Evolutionary conservation across 2,329 filamentous ascomycete species (phyloP), one percentile per base, ranked within the genome.

Genomic region (Lachnellula hyalina): DNA sequence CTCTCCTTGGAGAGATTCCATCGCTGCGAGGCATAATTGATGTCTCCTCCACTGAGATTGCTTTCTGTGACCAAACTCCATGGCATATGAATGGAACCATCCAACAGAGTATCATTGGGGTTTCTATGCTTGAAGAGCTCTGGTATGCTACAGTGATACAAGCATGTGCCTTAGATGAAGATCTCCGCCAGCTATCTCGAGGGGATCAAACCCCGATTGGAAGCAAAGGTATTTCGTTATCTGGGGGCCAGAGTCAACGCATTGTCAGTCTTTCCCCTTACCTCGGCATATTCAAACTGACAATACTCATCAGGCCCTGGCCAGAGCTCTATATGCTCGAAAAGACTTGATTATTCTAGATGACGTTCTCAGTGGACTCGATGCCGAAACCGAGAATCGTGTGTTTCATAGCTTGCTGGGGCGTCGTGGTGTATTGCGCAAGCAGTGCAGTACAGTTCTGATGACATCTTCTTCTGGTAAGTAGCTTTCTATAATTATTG

Each of bases 31-130:
- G 60, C 8, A 47, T 25, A 5, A 25, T 63, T 7, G 25, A 48
- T 5, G 32, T 54, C 21, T 44, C 28, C 2, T 55, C 54, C 2
- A 32, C 25, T 4, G 41, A 55, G 7, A 53, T 73, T 5, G 73
- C 71, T 0, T 77, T 74, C 55, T 77, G 74, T 53, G 70, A 71
- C 44, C 76, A 78, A 53, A 65, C 64, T 0, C 70, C 75, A 0
- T 78, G 75, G 73, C 66, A 77, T 2, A 66, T 67, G 3, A 77
- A 77, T 52, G 66, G 60, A 2, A 71, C 70, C 0, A 63, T 77
- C 32, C 64, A 66, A 7, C 60, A 72, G 0, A 73, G 72, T 36
- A 73, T 77, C 6, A 55, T 72, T 0, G 73, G 71, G 0, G 51
- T 55, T 14, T 60, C 59, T 0, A 35, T 40, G 17, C 60, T 57